These are phyloP conservation scores for Sporisorium graminicola DNA, from an alignment of 1,284 basidiomycete genomes.

Conservation along the genomic window DNA sequence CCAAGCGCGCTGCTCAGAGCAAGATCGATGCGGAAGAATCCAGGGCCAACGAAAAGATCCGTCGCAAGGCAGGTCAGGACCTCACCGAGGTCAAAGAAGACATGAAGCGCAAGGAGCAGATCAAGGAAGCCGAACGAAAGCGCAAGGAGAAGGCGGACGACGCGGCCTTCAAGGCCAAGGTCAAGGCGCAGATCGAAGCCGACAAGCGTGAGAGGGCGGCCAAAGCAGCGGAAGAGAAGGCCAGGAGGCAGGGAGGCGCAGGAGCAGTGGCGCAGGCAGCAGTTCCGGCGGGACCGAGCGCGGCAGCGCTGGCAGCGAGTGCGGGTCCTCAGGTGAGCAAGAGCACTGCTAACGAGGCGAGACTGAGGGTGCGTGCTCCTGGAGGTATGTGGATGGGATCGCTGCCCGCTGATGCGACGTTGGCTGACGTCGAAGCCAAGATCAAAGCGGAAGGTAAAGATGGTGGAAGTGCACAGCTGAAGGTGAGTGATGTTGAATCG, in stretches of 20 bases:
- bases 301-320: slow-evolving; percentile 39
- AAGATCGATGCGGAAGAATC: slow-evolving; percentile 59
- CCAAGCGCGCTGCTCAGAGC: slow-evolving; percentile 62
- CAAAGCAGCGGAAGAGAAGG: slow-evolving; percentile 65
- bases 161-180: slow-evolving; percentile 60
- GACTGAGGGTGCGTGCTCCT: slow-evolving; percentile 61
- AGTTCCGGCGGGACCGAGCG: slow-evolving; percentile 39
- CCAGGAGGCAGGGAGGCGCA: slow-evolving; percentile 52
- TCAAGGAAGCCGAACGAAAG: slow-evolving; percentile 66
- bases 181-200: slow-evolving; percentile 67
- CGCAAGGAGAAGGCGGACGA: slow-evolving; percentile 63
- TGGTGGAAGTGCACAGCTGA: slow-evolving; percentile 43
- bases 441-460: slow-evolving; percentile 58
- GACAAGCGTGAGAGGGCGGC: slow-evolving; percentile 67
- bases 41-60: slow-evolving; percentile 66
- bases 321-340: slow-evolving; percentile 34
- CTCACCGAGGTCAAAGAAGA: slow-evolving; percentile 59
- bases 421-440: slow-evolving; percentile 53
- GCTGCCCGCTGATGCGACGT: slow-evolving; percentile 56
- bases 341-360: slow-evolving; percentile 57
- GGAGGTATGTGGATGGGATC: slow-evolving; percentile 66
- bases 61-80: slow-evolving; percentile 68
- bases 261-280: slow-evolving; percentile 10
- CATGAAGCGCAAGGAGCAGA: slow-evolving; percentile 65
- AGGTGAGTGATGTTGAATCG: too few species aligned